A percentile compares a stretch with the other conserved stretches of the same genome.
phyloP scores from a whole-genome alignment of 2,329 filamentous ascomycete species.

The Nigrospora oryzae region DNA sequence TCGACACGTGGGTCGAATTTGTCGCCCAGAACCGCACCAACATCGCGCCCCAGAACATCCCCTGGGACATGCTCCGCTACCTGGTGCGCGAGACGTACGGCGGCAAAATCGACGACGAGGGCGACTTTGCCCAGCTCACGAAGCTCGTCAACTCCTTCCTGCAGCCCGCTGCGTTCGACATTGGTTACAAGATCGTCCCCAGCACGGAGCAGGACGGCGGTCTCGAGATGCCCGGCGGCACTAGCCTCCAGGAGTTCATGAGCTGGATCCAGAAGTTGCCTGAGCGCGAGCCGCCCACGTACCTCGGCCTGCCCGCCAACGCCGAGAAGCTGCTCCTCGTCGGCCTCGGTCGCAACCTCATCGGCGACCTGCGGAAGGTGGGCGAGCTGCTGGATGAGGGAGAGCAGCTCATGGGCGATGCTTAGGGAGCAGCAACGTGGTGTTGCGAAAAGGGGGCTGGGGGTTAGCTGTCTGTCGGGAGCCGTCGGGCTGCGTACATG shows the following conservation, averaged over 20 bases:
- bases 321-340: slow-evolving; percentile 93
- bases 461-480: too few species aligned
- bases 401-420: slow-evolving; percentile 77
- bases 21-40: slow-evolving; percentile 82
- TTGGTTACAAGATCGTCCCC: slow-evolving; percentile 82
- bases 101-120: slow-evolving; percentile 91
- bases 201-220: slow-evolving; percentile 47
- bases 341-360: slow-evolving; percentile 76
- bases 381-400: slow-evolving; percentile 87
- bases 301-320: slow-evolving; percentile 86
- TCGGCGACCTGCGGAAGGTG: slow-evolving; percentile 76
- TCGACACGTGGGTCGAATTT: slow-evolving; percentile 86
- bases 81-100: slow-evolving; percentile 93
- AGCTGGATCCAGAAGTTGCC: slow-evolving; percentile 87
- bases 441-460: background rate
- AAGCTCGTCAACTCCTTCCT: slow-evolving; percentile 70
- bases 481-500: too few species aligned
- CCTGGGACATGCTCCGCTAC: slow-evolving; percentile 91
- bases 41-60: slow-evolving; percentile 85
- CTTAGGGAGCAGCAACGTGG: slow-evolving; percentile 8
- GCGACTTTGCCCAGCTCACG: slow-evolving; percentile 67
- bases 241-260: slow-evolving; percentile 77
- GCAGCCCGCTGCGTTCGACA: slow-evolving; percentile 83
- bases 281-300: slow-evolving; percentile 92
- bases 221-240: slow-evolving; percentile 71